Evolutionary conservation across 2,329 filamentous ascomycete species (phyloP).

Genomic region (Neophaeococcomyces aloes): DNA sequence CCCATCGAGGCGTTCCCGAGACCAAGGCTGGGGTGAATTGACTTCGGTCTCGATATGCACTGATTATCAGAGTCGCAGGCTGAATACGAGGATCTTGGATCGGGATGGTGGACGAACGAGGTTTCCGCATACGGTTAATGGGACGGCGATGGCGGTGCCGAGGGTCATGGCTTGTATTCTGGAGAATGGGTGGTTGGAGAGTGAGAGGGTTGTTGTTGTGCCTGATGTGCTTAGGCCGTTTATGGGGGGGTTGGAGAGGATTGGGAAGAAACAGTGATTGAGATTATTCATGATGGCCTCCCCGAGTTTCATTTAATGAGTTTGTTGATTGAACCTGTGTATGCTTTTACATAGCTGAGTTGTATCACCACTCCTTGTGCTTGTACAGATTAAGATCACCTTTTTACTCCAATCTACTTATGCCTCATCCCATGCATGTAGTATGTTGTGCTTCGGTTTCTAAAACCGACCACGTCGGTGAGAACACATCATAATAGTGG

Average conservation of each 20-base stretch:
- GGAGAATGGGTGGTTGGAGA: constrained; percentile 67
- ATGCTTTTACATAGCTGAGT: too few relatives aligned
- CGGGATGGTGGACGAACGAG: constrained; percentile 42
- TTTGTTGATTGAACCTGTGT: too few relatives aligned
- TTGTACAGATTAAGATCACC: too few relatives aligned
- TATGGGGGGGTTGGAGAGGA: constrained; percentile 67
- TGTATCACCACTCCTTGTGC: too few relatives aligned
- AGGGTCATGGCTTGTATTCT: constrained; percentile 78
- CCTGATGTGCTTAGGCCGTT: constrained; percentile 70
- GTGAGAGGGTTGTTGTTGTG: constrained; percentile 62
- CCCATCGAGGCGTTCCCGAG: constrained; percentile 55
- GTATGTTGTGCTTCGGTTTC: too few relatives aligned
- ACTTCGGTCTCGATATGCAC: constrained; percentile 85
- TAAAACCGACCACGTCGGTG: neutral
- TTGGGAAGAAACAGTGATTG: too few relatives aligned
- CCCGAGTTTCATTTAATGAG: too few relatives aligned
- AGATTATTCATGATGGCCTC: too few relatives aligned
- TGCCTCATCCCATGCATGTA: too few relatives aligned
- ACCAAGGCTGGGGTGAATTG: constrained; percentile 82
- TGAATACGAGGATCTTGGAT: constrained; percentile 62
- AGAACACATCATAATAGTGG: neutral
- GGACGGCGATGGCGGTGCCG: constrained; percentile 84
- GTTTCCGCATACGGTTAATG: constrained; percentile 87
- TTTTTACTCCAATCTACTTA: too few relatives aligned
- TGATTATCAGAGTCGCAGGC: constrained; percentile 79